Base-by-base conservation (phyloP, 2,329 filamentous ascomycete species). In the Massarina eburnea region DNA sequence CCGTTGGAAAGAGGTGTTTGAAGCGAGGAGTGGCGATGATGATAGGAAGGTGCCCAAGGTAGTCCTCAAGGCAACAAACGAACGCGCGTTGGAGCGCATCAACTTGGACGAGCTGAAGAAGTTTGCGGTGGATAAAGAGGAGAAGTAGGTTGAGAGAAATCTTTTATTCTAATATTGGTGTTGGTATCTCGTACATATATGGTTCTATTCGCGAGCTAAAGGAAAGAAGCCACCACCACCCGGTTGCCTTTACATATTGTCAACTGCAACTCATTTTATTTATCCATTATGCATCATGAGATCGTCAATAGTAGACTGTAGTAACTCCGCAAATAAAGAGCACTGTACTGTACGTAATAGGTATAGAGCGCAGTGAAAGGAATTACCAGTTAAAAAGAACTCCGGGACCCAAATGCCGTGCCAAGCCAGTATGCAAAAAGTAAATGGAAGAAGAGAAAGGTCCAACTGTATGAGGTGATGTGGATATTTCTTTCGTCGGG, bases 1-100 rank as follows among this genome's bases (percentile, higher is more conserved):
- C 9, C 67, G 81, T 35, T 85, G 80, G 80, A 77, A 78, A 54
- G 81, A 85, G 62, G 82, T 81, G 1, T 77, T 81, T 49, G 71
- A 80, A 43, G 80, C 80, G 1, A 70, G 76, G 49, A 75, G 71
- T 37, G 69, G 68, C 10, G 75, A 76, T 33, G 70, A 71, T 26
- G 73, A 76, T 39, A 66, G 63, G 51, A 71, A 74, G 53, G 75
- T 78, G 37, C 75, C 75, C 1, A 74, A 64, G 48, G 71, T 82
- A 14, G 75, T 76, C 37, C 57, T 81, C 30, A 72, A 74, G 22
- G 77, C 77, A 18, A 81, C 78, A 32, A 79, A 80, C 59, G 72
- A 76, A 58, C 75, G 76, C 49, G 79, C 76, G 10, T 56, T 82
- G 49, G 61, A 70, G 20, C 74, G 71, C 41, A 71, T 80, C 18